Base-by-base conservation (phyloP, 352 stramenopile species). In the Aphanomyces cochlioides region DNA sequence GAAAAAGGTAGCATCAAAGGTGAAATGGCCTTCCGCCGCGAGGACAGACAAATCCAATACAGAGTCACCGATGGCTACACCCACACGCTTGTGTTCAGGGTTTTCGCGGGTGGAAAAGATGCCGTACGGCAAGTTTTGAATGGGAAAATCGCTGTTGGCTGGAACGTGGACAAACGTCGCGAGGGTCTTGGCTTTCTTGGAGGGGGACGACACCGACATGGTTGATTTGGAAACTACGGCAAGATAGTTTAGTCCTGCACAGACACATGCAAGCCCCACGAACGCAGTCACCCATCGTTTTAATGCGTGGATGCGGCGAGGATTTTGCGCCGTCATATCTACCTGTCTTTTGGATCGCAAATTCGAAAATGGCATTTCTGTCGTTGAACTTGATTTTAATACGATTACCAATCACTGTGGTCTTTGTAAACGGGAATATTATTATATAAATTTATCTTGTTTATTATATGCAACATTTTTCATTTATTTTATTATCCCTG, bases 101-200 rank as follows among this genome's bases (percentile, higher is more conserved):
- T 77, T 88, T 66, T 65, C 85, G 63, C 79, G 82, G 70, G 80
- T 86, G 36, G 88, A 97, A 76, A 97, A 98, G 15, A 98, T 80
- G 50, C 96, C 95, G 81, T 98, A 98, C 19, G 95, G 95, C 64
- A 99, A 82, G 80, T 98, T 99, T 69, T 96, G 82, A 61, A 98
- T 85, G 34, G 95, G 89, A 73, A 98, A 98, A 77, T 98, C 84
- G 69, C 75, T 80, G 45, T 89, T 79, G 40, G 78, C 48, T 40
- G 79, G 37, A 53, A 90, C 81, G 17, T 73, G 47, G 7, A 93
- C 73, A 71, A 93, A 93, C 59, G 84, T 90, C 5, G 43, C 12
- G 58, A 61, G 47, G 3, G 34, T 39, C 28, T 47, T 60, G 47
- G 64, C 54, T n/a, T 61, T 61, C 54, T 61, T 61, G 17, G 54